A percentile compares a stretch with the other conserved stretches of the same genome.
phyloP scores from a whole-genome alignment of 306 rosid species.

The Gastrolobium villosum region DNA sequence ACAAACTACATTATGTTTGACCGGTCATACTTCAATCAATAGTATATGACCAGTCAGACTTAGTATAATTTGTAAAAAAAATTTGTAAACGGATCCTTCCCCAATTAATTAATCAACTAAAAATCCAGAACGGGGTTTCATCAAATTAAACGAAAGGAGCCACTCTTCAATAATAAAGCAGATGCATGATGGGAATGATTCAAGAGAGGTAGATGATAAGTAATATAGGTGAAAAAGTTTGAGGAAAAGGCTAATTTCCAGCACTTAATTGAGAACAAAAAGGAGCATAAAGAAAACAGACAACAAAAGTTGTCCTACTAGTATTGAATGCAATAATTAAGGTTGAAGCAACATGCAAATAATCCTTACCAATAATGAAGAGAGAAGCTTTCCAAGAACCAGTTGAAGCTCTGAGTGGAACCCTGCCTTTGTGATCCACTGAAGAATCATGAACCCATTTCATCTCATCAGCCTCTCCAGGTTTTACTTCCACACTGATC shows the following conservation, averaged over 20 bases:
- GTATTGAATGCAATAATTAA: slow-evolving; percentile 21
- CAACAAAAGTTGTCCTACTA: background rate
- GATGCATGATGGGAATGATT: slow-evolving; percentile 1
- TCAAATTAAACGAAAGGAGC: background rate
- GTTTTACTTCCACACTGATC: slow-evolving; percentile 28
- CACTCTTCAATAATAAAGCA: background rate
- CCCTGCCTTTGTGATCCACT: slow-evolving; percentile 60
- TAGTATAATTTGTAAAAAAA: too few species aligned
- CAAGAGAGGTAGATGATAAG: background rate
- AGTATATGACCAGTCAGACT: too few species aligned
- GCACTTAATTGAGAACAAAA: slow-evolving; percentile 21
- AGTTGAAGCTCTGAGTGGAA: slow-evolving; percentile 74
- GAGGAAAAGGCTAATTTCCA: slow-evolving; percentile 11
- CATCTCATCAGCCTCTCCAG: slow-evolving; percentile 41
- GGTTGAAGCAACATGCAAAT: background rate
- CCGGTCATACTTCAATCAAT: too few species aligned
- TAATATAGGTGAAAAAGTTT: slow-evolving; percentile 27
- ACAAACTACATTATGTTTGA: too few species aligned
- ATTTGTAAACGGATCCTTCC: too few species aligned
- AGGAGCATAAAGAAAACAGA: slow-evolving; percentile 27
- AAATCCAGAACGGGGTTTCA: background rate
- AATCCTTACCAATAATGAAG: slow-evolving; percentile 65
- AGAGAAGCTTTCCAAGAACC: slow-evolving; percentile 79
- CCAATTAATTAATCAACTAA: background rate
- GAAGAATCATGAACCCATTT: slow-evolving; percentile 74